These are phyloP conservation scores for Cordyceps tenuipes DNA, from an alignment of 2,329 filamentous ascomycete species.

Conservation along the genomic window DNA sequence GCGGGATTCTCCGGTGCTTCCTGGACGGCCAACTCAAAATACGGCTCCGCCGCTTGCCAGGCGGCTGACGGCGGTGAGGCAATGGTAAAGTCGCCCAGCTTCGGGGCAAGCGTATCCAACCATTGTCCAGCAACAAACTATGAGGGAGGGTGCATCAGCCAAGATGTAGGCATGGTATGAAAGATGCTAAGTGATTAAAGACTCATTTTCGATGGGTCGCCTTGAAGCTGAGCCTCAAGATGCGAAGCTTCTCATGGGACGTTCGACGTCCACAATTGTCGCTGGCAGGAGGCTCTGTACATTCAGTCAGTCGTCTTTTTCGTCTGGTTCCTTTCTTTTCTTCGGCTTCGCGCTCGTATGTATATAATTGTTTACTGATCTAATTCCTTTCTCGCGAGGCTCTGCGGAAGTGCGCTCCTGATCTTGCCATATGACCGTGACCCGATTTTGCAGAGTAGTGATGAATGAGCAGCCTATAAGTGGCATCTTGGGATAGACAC, in stretches of 20 bases:
- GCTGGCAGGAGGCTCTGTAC: constrained; percentile 48
- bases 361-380: not conserved
- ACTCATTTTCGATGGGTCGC: constrained; percentile 38
- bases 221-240: constrained; percentile 57
- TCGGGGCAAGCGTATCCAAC: constrained; percentile 69
- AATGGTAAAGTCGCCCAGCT: constrained; percentile 81
- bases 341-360: not conserved
- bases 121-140: constrained; percentile 79
- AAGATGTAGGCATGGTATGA: not conserved
- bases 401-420: constrained; percentile 62
- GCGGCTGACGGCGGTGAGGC: constrained; percentile 62
- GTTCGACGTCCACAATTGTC: constrained; percentile 49
- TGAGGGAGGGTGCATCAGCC: not conserved
- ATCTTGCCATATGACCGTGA: not conserved
- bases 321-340: not conserved
- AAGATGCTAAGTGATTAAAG: not conserved
- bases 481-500: not conserved
- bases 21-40: constrained; percentile 74
- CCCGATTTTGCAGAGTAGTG: not conserved
- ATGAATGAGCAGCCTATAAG: not conserved
- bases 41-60: constrained; percentile 26
- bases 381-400: constrained; percentile 52
- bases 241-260: constrained; percentile 56
- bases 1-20: constrained; percentile 61
- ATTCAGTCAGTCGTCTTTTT: not conserved